phyloP scores from a whole-genome alignment of 768 basidiomycete species.

The Pisolithus microcarpus region DNA sequence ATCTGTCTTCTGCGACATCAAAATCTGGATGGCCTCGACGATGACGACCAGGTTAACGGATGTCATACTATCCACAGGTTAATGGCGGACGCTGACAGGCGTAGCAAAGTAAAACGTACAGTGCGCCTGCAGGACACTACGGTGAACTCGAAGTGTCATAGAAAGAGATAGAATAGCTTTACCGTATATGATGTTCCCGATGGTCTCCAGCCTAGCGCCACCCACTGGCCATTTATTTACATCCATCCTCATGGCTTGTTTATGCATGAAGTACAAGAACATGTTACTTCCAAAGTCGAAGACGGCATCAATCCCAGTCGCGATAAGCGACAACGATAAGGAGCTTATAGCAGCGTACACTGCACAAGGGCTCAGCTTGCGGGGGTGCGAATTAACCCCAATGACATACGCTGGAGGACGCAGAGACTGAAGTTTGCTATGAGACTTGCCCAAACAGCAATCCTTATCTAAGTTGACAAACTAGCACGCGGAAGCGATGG shows the following conservation, averaged over 20 bases:
- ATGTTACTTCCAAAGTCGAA: constrained; percentile 82
- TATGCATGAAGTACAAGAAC: constrained; percentile 73
- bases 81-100: not conserved
- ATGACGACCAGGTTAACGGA: constrained; percentile 88
- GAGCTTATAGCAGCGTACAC: constrained; percentile 92
- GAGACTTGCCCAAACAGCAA: constrained; percentile 84
- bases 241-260: constrained; percentile 64
- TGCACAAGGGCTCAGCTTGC: constrained; percentile 19
- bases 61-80: constrained; percentile 56
- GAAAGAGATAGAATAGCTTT: constrained; percentile 4
- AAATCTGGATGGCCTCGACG: constrained; percentile 75
- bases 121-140: constrained; percentile 35
- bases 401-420: constrained; percentile 52
- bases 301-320: constrained; percentile 83
- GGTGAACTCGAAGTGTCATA: not conserved
- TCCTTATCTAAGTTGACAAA: constrained; percentile 55
- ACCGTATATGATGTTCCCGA: constrained; percentile 86
- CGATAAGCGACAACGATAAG: constrained; percentile 76
- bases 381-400: constrained; percentile 14
- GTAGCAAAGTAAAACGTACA: constrained; percentile 27
- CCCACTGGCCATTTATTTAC: constrained; percentile 87
- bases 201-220: constrained; percentile 83
- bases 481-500: not conserved
- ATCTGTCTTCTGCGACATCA: constrained; percentile 51
- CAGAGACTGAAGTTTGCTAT: constrained; percentile 67